phyloP scores from a whole-genome alignment of 257 asterid genomes.

The Solanum appendiculatum region DNA sequence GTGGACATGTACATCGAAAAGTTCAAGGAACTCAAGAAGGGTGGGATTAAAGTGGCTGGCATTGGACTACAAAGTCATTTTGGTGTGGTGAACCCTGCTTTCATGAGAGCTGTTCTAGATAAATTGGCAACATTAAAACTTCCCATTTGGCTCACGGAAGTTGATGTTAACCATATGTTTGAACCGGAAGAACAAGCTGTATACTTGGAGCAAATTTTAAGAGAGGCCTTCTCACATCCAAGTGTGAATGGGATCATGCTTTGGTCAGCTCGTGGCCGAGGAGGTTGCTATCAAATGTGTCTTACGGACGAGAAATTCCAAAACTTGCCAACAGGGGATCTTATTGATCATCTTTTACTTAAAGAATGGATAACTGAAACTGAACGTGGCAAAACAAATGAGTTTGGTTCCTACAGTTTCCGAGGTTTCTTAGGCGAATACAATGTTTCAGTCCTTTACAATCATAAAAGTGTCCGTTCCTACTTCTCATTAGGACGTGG shows the following conservation, averaged over 20 bases:
- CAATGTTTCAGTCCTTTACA: slow-evolving; percentile 9
- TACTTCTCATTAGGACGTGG: slow-evolving; percentile 17
- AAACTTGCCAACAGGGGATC: not conserved
- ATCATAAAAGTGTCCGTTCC: not conserved
- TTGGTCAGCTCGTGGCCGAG: not conserved
- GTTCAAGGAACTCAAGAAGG: slow-evolving; percentile 17
- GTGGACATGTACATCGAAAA: slow-evolving; percentile 34
- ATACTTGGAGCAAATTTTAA: not conserved
- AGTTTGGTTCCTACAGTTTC: slow-evolving; percentile 7
- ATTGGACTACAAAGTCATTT: slow-evolving; percentile 58
- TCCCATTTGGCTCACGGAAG: slow-evolving; percentile 66
- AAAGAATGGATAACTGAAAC: not conserved
- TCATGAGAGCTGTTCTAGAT: slow-evolving; percentile 42
- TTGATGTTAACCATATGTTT: slow-evolving; percentile 23
- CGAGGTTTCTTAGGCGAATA: slow-evolving; percentile 38
- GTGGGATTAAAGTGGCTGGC: slow-evolving; percentile 37
- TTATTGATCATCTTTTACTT: not conserved
- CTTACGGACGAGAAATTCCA: not conserved
- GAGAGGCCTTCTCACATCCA: not conserved
- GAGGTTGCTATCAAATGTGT: not conserved
- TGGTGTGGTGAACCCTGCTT: slow-evolving; percentile 32
- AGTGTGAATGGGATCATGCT: not conserved
- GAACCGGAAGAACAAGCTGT: slow-evolving; percentile 16
- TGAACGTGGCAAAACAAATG: not conserved
- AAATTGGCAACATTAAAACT: slow-evolving; percentile 34